Evolutionary conservation across 2,329 filamentous ascomycete species (phyloP), one percentile per base, ranked within the genome.

Genomic region (Harringtonia lauricola): DNA sequence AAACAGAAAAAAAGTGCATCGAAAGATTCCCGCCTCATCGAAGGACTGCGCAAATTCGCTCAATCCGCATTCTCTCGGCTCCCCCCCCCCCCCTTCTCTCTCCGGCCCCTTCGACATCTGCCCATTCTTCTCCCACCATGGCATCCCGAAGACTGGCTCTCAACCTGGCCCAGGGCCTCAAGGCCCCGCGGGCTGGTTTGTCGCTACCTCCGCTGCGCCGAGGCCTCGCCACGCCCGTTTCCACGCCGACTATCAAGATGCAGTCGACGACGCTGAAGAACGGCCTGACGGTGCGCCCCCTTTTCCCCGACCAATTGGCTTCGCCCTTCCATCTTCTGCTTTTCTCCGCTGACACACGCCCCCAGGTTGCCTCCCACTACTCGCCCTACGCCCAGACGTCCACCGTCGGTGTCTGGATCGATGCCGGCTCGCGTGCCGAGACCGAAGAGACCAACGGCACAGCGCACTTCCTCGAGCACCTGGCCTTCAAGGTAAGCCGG

Each of bases 391-490:
- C 90, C 60, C 89, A 96, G 75, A 96, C 92, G 50, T 95, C 89
- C 59, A 96, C 90, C 44, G 89, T 96, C 59, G 92, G 92, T 65
- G 87, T 98, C 55, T 98, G 92, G 89, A 98, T 98, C 66, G 94
- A 98, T 71, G 90, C 94, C 65, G 92, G 92, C 64, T 95, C 88
- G 68, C 80, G 92, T 68, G 88, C 92, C 66, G 92, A 98, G 78
- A 98, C 92, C 57, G 82, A 92, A 71, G 88, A 88, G 79, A 96
- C 86, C 63, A 98, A 96, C 74, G 92, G 92, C 70, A 98, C 92
- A 59, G 92, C 92, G 62, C 92, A 98, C 74, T 98, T 98, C 77
- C 81, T 98, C 59, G 92, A 98, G 78, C 92, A 98, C 74, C 79
- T 98, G 67, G 94, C 94, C 59, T 98, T 98, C 82, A 98, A 98